A percentile compares a stretch with the other conserved stretches of the same genome.
phyloP scores from a whole-genome alignment of 139 green algal genomes.

The Chloropicon primus region DNA sequence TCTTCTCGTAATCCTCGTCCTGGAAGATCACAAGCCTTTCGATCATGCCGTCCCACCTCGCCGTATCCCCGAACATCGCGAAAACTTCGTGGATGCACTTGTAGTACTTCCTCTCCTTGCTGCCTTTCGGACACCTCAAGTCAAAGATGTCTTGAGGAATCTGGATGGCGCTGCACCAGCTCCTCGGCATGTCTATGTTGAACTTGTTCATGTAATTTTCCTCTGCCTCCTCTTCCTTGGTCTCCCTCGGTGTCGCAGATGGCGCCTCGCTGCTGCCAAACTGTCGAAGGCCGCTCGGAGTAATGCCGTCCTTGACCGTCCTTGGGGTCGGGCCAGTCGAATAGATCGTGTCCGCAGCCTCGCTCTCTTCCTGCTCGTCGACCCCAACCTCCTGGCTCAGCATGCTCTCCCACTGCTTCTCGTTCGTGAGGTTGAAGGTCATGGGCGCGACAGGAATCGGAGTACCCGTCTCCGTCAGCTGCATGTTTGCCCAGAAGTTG shows the following conservation, averaged over 20 bases:
- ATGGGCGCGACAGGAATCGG: background rate
- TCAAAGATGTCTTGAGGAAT: conserved; percentile 60
- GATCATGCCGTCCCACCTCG: conserved; percentile 63
- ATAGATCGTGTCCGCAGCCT: conserved; percentile 8
- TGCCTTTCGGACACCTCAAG: conserved; percentile 53
- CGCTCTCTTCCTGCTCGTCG: conserved; percentile 19
- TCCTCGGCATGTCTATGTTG: conserved; percentile 43
- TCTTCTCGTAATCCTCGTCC: conserved; percentile 30
- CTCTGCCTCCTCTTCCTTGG: background rate
- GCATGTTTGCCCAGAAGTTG: conserved; percentile 63
- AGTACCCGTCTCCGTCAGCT: conserved; percentile 15
- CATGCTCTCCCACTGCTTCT: conserved; percentile 2
- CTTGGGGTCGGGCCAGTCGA: background rate
- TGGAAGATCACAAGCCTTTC: conserved; percentile 45
- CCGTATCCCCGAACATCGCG: conserved; percentile 61
- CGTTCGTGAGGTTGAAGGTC: background rate
- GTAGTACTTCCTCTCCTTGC: conserved; percentile 39
- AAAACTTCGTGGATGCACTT: conserved; percentile 54
- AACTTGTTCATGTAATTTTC: background rate
- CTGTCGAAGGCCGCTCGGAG: background rate
- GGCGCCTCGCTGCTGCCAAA: background rate
- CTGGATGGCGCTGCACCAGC: conserved; percentile 53
- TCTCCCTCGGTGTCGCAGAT: background rate
- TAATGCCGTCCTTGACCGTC: conserved; percentile 1
- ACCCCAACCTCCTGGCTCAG: background rate